A percentile compares a stretch with the other conserved stretches of the same genome.
Conservation (phyloP, 768 basidiomycete genomes). For the Suillus sp. region DNA sequence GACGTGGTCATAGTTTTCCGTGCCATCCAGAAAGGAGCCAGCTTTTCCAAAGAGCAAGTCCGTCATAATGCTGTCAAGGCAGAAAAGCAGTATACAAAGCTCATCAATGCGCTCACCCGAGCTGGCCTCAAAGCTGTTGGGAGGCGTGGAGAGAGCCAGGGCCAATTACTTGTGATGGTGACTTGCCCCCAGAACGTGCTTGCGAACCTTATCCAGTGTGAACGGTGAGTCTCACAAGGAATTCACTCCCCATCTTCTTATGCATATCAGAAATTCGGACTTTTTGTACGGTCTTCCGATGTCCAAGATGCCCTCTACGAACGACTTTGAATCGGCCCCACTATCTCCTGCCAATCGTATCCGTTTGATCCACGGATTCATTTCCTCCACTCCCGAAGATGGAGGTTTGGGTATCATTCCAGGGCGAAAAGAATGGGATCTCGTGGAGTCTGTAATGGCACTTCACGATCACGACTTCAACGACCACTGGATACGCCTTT, state of each 20-base stretch:
- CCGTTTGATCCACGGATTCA: conserved; percentile 71
- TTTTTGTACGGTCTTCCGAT: conserved; percentile 76
- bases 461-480: conserved; percentile 87
- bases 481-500: conserved; percentile 72
- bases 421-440: conserved; percentile 70
- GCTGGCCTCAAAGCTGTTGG: conserved; percentile 74
- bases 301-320: conserved; percentile 42
- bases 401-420: conserved; percentile 85
- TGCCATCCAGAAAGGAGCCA: conserved; percentile 39
- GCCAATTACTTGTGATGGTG: conserved; percentile 77
- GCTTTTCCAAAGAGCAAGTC: conserved; percentile 61
- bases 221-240: conserved; percentile 55
- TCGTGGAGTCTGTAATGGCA: conserved; percentile 79
- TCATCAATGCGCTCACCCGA: conserved; percentile 60
- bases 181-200: conserved; percentile 65
- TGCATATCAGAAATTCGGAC: conserved; percentile 59
- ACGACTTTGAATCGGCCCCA: conserved; percentile 45
- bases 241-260: background rate
- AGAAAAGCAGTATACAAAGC: conserved; percentile 65
- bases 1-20: conserved; percentile 78
- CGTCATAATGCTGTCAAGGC: conserved; percentile 65
- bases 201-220: conserved; percentile 64
- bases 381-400: conserved; percentile 70
- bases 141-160: conserved; percentile 72
- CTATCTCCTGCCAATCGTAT: conserved; percentile 75